A percentile compares a stretch with the other conserved stretches of the same genome.
phyloP scores from a whole-genome alignment of 2,329 filamentous ascomycete species.

The Teratosphaeria nubilosa region DNA sequence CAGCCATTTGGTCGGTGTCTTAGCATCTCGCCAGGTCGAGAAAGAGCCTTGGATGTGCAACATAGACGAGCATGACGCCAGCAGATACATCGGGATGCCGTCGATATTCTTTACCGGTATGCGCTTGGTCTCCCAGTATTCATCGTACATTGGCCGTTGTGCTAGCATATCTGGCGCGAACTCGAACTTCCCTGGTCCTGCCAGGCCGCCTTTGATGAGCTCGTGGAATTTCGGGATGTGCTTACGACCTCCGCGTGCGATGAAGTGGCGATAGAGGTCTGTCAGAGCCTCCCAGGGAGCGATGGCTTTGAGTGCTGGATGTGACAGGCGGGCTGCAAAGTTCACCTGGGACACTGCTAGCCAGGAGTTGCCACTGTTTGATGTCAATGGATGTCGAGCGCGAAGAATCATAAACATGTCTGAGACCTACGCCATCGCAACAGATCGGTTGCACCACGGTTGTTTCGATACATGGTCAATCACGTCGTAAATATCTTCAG shows the following conservation, averaged over 20 bases:
- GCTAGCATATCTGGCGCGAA: constrained; percentile 5
- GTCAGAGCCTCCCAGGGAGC: constrained; percentile 36
- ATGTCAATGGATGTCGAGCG: not conserved
- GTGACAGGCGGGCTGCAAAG: constrained; percentile 31
- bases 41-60: constrained; percentile 13
- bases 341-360: constrained; percentile 31
- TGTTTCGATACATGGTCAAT: constrained; percentile 30
- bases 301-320: constrained; percentile 29
- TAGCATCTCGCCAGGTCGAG: not conserved
- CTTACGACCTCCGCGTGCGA: constrained; percentile 30
- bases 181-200: not conserved
- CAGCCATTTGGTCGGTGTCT: constrained; percentile 20
- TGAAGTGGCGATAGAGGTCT: constrained; percentile 36
- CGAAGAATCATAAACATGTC: not conserved
- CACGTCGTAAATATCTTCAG: constrained; percentile 31
- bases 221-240: constrained; percentile 10
- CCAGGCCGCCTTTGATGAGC: not conserved
- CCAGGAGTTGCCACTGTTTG: constrained; percentile 28
- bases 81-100: constrained; percentile 10
- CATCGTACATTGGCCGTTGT: constrained; percentile 4
- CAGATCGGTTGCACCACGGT: constrained; percentile 34
- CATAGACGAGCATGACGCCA: constrained; percentile 29
- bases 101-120: constrained; percentile 8
- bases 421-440: constrained; percentile 26
- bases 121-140: constrained; percentile 13